phyloP scores from a whole-genome alignment of 164 flowering plant species.

The Tinospora cordifolia region DNA sequence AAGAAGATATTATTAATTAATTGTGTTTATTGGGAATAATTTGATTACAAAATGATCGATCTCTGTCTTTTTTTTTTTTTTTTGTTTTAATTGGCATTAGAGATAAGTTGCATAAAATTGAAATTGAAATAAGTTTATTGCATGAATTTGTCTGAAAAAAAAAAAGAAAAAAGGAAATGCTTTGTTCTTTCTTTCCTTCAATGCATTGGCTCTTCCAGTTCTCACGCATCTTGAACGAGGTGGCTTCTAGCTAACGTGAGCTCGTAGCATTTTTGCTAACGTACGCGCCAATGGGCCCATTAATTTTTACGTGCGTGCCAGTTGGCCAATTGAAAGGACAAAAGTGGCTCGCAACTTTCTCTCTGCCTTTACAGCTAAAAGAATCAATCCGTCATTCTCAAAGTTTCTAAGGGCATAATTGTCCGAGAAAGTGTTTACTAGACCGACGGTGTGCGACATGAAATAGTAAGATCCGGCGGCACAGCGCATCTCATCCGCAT shows the following conservation, averaged over 20 bases:
- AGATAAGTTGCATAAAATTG: neutral
- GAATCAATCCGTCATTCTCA: neutral
- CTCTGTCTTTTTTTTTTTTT: neutral
- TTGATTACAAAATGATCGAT: neutral
- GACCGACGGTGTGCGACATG: neutral
- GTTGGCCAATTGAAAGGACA: neutral
- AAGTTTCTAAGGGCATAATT: neutral
- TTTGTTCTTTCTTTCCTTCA: neutral
- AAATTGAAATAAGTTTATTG: neutral
- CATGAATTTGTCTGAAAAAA: neutral
- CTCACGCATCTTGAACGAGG: too few relatives aligned
- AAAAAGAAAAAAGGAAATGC: too few relatives aligned
- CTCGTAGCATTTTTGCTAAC: neutral
- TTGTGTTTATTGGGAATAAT: slow-evolving; percentile 18
- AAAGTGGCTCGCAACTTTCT: neutral
- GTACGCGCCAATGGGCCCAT: neutral
- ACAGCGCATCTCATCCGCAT: neutral
- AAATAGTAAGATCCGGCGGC: neutral
- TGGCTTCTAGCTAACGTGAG: too few relatives aligned
- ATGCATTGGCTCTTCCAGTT: neutral
- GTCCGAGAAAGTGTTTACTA: neutral
- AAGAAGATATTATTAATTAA: slow-evolving; percentile 7
- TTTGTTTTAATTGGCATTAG: neutral
- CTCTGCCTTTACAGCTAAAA: neutral
- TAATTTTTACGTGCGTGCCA: too few relatives aligned